phyloP scores from a whole-genome alignment of 257 asterid genomes.

The Eucommia ulmoides region DNA sequence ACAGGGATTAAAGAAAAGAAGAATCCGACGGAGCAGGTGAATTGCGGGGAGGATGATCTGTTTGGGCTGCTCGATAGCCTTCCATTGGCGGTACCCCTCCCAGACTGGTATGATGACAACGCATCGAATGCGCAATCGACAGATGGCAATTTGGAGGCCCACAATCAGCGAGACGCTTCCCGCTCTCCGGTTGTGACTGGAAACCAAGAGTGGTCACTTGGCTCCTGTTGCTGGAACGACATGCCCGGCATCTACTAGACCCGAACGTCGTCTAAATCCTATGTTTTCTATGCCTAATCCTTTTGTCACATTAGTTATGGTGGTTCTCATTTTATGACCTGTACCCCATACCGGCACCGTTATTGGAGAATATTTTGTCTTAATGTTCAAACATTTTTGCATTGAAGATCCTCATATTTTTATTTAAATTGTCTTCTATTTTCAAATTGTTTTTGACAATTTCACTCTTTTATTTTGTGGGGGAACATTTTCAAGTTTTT shows the following conservation, averaged over 20 bases:
- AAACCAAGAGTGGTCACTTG: conserved; percentile 28
- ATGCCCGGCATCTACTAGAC: conserved; percentile 34
- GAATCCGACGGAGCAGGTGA: conserved; percentile 11
- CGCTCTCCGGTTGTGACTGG: conserved; percentile 16
- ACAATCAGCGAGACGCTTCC: conserved; percentile 10
- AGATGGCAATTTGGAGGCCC: conserved; percentile 6
- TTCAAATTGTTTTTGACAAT: too few relatives aligned
- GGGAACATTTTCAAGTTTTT: too few relatives aligned
- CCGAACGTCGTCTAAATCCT: too few relatives aligned
- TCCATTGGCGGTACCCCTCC: conserved; percentile 42
- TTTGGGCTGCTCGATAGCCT: conserved; percentile 39
- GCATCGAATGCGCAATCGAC: conserved; percentile 2
- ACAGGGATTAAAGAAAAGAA: not conserved
- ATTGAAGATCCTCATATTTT: too few relatives aligned
- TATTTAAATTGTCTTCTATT: too few relatives aligned
- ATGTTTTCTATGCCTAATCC: too few relatives aligned
- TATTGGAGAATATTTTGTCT: too few relatives aligned
- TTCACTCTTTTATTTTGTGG: too few relatives aligned
- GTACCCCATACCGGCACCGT: too few relatives aligned
- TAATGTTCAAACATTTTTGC: too few relatives aligned
- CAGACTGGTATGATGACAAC: conserved; percentile 30
- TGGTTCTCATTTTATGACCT: too few relatives aligned
- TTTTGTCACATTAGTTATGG: too few relatives aligned
- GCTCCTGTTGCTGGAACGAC: conserved; percentile 35
- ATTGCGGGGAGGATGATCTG: conserved; percentile 38